Conservation (phyloP, 306 rosid genomes). For the Nissolia schottii region DNA sequence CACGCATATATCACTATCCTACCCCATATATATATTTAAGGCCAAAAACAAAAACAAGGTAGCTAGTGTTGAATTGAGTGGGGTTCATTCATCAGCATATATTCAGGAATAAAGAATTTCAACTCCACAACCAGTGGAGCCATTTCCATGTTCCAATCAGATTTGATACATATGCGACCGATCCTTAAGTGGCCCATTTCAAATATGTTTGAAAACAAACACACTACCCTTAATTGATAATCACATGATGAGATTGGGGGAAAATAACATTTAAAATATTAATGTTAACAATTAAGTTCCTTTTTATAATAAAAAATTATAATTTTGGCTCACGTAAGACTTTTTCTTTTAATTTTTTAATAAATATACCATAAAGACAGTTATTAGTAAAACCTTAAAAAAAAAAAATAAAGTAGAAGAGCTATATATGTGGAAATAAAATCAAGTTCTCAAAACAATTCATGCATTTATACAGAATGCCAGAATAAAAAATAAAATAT, state of each 20-base stretch:
- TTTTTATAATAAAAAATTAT: too few relatives aligned
- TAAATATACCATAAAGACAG: too few relatives aligned
- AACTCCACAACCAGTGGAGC: background rate
- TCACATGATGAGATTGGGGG: background rate
- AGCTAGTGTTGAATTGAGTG: background rate
- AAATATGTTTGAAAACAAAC: background rate
- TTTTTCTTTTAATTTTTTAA: too few relatives aligned
- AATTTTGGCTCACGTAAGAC: too few relatives aligned
- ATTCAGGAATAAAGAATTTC: background rate
- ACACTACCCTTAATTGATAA: background rate
- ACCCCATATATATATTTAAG: background rate
- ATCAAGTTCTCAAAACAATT: background rate
- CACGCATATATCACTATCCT: background rate
- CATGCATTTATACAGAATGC: background rate
- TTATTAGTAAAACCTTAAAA: background rate
- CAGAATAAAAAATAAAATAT: too few relatives aligned
- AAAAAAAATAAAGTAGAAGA: too few relatives aligned
- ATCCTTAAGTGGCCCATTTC: background rate
- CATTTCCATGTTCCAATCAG: background rate
- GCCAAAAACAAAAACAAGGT: constrained; percentile 4
- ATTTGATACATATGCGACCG: background rate
- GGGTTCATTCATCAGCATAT: background rate
- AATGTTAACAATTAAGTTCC: too few relatives aligned
- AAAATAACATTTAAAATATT: background rate
- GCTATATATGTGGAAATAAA: background rate